Base-by-base conservation (phyloP, 345 rosid genomes). In the Eucalyptus cloeziana region DNA sequence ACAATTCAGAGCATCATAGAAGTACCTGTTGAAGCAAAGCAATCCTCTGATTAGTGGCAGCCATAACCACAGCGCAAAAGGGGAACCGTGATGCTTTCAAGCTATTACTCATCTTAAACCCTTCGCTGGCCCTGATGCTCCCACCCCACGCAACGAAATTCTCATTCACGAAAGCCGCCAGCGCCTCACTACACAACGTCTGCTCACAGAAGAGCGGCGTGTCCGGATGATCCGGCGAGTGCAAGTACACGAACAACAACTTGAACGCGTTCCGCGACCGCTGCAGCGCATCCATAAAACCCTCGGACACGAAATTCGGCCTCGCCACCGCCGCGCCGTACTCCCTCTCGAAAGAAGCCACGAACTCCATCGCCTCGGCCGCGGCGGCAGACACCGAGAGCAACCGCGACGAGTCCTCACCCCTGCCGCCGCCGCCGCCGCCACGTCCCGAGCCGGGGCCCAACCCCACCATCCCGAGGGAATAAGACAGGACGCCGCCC, bases 51-150 rank as follows among this genome's bases (percentile, higher is more conserved):
- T 98, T 96, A 44, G 97, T 92, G 69, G 99, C 98, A 11, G 99
- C 96, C 99, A 97, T 98, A 87, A 98, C 99, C 45, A 97, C 95
- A n/a, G 99, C 99, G 79, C 99, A 96, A 90, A 97, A 98, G 4
- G 99, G 99, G 86, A 93, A 98, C 89, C 99, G 91, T 0, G 99
- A 97, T 1, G 99, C 99, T 91, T 98, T 98, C 95, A 97, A 96
- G 93, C 99, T 97, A 89, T 95, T 96, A 88, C 99, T 97, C 99
- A 98, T 98, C 94, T 98, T 98, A 93, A 98, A 98, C 44, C 99
- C 99, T 93, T 98, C 99, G 86, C 99, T 98, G 86, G 95, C 95
- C 87, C 99, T 94, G 89, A 98, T 96, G 88, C 96, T 97, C 52
- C 99, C 99, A 31, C 99, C 99, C 99, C 99, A 97, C 4, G 96